A percentile compares a stretch with the other conserved stretches of the same genome.
Conservation (phyloP, 2,329 filamentous ascomycete genomes). For the Aspergillus oerlinghausenensis region DNA sequence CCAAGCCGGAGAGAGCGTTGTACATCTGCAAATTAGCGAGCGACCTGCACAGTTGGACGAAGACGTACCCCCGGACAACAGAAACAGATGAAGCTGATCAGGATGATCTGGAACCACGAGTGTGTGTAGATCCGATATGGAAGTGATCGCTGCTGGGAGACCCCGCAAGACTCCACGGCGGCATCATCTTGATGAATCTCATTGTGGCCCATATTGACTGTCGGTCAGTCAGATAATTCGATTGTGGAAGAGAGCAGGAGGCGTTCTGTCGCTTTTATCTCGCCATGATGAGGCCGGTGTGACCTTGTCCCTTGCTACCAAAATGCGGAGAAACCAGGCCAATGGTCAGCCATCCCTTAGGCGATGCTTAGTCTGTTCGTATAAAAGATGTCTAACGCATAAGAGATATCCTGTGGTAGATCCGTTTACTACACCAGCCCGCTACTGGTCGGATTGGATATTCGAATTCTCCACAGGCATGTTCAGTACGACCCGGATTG, state of each 20-base stretch:
- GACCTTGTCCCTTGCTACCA: neutral
- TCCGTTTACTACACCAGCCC: accelerated
- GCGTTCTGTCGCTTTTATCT: neutral
- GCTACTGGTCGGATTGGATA: neutral
- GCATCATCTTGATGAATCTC: neutral
- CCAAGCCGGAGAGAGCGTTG: conserved; percentile 44
- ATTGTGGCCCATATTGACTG: conserved; percentile 1
- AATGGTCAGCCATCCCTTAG: neutral
- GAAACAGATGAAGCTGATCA: conserved; percentile 49
- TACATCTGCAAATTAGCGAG: too few relatives aligned
- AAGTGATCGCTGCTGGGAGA: conserved; percentile 8
- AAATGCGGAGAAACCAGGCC: too few relatives aligned
- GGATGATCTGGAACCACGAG: conserved; percentile 46
- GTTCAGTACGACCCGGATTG: neutral
- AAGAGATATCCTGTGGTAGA: too few relatives aligned
- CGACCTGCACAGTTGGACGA: too few relatives aligned
- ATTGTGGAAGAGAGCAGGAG: neutral
- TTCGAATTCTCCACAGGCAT: neutral
- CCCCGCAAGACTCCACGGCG: conserved; percentile 15
- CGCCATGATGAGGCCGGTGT: neutral
- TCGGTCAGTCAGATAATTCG: neutral
- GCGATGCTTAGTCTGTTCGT: neutral
- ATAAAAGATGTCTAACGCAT: too few relatives aligned
- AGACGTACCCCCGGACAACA: conserved; percentile 38
- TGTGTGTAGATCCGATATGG: conserved; percentile 34